These are phyloP conservation scores for Cardamine chenopodiifolia DNA, from an alignment of 345 rosid species.

Conservation along the genomic window DNA sequence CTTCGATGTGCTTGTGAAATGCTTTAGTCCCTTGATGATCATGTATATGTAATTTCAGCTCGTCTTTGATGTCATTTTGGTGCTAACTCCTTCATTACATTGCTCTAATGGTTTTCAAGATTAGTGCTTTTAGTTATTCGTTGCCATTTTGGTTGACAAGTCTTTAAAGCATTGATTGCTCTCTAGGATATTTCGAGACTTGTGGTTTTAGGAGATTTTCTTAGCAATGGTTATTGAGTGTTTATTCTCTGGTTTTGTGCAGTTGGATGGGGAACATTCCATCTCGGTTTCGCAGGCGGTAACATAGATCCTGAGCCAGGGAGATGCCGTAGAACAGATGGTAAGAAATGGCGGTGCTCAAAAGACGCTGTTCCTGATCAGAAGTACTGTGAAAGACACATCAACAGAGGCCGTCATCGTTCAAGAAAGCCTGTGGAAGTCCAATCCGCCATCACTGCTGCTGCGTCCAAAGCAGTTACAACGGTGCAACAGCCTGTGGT, in stretches of 20 bases:
- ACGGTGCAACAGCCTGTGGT: conserved; percentile 40
- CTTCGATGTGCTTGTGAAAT: background rate
- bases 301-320: conserved; percentile 70
- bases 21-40: background rate
- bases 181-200: background rate
- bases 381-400: conserved; percentile 80
- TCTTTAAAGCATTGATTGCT: background rate
- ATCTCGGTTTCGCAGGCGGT: conserved; percentile 57
- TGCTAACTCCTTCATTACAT: background rate
- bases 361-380: conserved; percentile 75
- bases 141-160: background rate
- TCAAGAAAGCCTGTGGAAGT: conserved; percentile 88
- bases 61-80: background rate
- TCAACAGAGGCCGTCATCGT: conserved; percentile 85
- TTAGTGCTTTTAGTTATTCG: conserved; percentile 1
- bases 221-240: background rate
- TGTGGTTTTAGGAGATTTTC: background rate
- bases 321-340: conserved; percentile 80
- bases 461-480: conserved; percentile 48
- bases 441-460: conserved; percentile 49
- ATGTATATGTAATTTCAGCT: background rate
- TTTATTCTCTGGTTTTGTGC: background rate
- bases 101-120: background rate
- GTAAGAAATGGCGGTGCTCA: conserved; percentile 89
- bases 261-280: conserved; percentile 75